Conservation (phyloP, 352 stramenopile genomes). For the Thraustotheca clavata region DNA sequence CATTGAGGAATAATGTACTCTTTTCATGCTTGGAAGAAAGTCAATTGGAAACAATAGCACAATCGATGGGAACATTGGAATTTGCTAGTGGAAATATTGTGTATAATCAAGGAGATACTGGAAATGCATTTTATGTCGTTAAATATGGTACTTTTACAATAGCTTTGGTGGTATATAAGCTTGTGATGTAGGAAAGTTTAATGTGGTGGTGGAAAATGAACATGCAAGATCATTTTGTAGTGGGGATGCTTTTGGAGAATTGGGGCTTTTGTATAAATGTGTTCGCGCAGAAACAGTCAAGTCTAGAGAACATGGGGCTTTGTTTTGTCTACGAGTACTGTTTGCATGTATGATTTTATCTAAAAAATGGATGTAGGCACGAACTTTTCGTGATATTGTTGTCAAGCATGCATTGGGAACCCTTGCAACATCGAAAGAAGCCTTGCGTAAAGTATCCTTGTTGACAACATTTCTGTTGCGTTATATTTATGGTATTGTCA, state of each 20-base stretch:
- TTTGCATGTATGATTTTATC: neutral
- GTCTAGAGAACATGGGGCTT: slow-evolving; percentile 25
- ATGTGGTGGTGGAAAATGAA: slow-evolving; percentile 34
- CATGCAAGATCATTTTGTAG: slow-evolving; percentile 34
- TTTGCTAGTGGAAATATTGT: slow-evolving; percentile 68
- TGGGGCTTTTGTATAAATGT: slow-evolving; percentile 44
- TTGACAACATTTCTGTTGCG: neutral
- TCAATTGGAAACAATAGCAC: slow-evolving; percentile 62
- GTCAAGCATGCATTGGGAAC: slow-evolving; percentile 36
- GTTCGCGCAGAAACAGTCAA: slow-evolving; percentile 42
- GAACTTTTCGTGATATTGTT: slow-evolving; percentile 44
- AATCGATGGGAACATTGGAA: slow-evolving; percentile 64
- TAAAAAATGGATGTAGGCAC: slow-evolving; percentile 21
- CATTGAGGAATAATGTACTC: slow-evolving; percentile 59
- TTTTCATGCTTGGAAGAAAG: slow-evolving; percentile 68
- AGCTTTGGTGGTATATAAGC: neutral
- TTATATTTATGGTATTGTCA: neutral
- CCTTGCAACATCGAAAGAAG: slow-evolving; percentile 36
- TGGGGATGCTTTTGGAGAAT: slow-evolving; percentile 43
- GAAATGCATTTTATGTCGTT: slow-evolving; percentile 76
- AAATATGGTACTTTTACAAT: slow-evolving; percentile 4
- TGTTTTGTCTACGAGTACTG: slow-evolving; percentile 12
- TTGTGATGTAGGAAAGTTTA: slow-evolving; percentile 39
- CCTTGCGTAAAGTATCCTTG: slow-evolving; percentile 36
- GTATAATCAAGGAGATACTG: slow-evolving; percentile 63